These are phyloP conservation scores for Paramicrosporidium saccamoebae DNA, from an alignment of 371 early-diverging fungal genomes.

Conservation along the genomic window DNA sequence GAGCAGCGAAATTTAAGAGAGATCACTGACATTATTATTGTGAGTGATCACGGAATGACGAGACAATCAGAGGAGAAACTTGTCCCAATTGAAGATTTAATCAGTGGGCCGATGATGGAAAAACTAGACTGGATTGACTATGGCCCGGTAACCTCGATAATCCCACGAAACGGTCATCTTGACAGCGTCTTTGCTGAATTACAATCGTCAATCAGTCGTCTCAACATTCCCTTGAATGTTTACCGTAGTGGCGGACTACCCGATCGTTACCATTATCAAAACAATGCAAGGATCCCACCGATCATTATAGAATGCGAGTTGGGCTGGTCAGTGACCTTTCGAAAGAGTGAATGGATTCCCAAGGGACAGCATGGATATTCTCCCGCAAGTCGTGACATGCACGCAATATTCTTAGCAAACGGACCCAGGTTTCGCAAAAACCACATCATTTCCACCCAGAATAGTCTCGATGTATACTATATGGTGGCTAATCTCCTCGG, in stretches of 20 bases:
- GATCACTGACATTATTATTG: slow-evolving; percentile 38
- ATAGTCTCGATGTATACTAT: too few relatives aligned
- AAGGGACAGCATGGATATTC: too few relatives aligned
- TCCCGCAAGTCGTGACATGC: too few relatives aligned
- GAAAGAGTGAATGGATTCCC: too few relatives aligned
- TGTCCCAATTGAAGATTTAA: slow-evolving; percentile 38
- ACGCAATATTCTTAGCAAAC: too few relatives aligned
- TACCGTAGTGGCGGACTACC: slow-evolving; percentile 27
- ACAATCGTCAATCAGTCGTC: slow-evolving; percentile 6
- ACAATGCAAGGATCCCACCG: slow-evolving; percentile 25
- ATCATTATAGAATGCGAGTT: too few relatives aligned
- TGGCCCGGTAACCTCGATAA: background rate
- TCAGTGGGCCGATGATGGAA: slow-evolving; percentile 11
- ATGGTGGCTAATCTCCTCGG: too few relatives aligned
- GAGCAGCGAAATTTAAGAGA: slow-evolving; percentile 14
- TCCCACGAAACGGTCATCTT: background rate
- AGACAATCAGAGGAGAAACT: slow-evolving; percentile 9
- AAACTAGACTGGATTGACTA: slow-evolving; percentile 3
- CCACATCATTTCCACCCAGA: too few relatives aligned
- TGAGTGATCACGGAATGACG: slow-evolving; percentile 81
- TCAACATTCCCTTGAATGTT: slow-evolving; percentile 8
- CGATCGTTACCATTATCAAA: slow-evolving; percentile 14
- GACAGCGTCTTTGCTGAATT: slow-evolving; percentile 1
- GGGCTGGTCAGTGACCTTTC: too few relatives aligned
- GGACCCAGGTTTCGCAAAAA: too few relatives aligned